These are phyloP conservation scores for Sarocladiaceae sp. DNA, from an alignment of 2,329 filamentous ascomycete genomes.

Conservation along the genomic window DNA sequence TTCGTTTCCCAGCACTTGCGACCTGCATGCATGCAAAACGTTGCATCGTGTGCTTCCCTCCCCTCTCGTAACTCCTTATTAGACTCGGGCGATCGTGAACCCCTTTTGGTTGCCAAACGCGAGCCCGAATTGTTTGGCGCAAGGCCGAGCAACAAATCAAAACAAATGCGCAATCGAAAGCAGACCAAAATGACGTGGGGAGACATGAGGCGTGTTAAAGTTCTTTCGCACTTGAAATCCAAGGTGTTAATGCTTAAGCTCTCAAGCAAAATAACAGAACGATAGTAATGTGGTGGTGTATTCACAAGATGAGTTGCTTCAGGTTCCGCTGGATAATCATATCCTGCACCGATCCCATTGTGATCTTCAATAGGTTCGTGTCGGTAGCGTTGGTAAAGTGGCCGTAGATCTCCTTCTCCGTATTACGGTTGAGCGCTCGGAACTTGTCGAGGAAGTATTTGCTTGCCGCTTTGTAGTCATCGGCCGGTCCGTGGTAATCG, in stretches of 20 bases:
- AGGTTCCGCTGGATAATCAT: slow-evolving; percentile 85
- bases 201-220: not conserved
- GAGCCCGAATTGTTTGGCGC: not conserved
- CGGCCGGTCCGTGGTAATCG: slow-evolving; percentile 68
- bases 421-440: slow-evolving; percentile 67
- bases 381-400: slow-evolving; percentile 61
- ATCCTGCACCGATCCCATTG: slow-evolving; percentile 81
- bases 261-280: slow-evolving; percentile 4
- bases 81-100: slow-evolving; percentile 9
- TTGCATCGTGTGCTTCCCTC: not conserved
- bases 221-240: slow-evolving; percentile 9
- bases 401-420: slow-evolving; percentile 59
- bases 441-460: slow-evolving; percentile 84
- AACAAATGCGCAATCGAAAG: slow-evolving; percentile 2
- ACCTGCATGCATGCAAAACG: not conserved
- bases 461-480: slow-evolving; percentile 69
- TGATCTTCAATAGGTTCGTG: slow-evolving; percentile 77
- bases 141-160: slow-evolving; percentile 1
- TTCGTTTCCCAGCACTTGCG: not conserved
- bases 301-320: slow-evolving; percentile 60
- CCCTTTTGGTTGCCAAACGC: slow-evolving; percentile 3
- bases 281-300: slow-evolving; percentile 5
- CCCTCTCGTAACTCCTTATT: not conserved
- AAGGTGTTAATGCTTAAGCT: slow-evolving; percentile 6
- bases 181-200: not conserved